These are phyloP conservation scores for Pestalotiopsis sp. DNA, from an alignment of 2,329 filamentous ascomycete genomes.

Conservation along the genomic window DNA sequence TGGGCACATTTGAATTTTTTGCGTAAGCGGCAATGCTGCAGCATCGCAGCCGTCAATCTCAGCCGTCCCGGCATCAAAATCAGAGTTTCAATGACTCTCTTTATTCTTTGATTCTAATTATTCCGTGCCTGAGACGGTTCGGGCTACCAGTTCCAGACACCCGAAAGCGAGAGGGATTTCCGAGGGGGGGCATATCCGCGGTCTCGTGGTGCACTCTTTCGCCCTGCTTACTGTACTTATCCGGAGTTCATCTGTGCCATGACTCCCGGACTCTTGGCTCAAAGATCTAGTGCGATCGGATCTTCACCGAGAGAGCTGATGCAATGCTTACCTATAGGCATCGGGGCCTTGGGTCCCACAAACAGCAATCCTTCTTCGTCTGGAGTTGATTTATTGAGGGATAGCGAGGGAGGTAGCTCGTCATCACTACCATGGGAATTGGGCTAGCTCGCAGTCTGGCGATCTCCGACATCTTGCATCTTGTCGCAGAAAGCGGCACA, in stretches of 20 bases:
- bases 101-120: background rate
- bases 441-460: background rate
- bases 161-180: background rate
- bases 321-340: background rate
- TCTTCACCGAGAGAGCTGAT: background rate
- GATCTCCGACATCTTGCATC: background rate
- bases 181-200: background rate
- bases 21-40: background rate
- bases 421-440: no score
- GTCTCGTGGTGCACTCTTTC: background rate
- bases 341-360: background rate
- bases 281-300: background rate
- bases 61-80: background rate
- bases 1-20: background rate
- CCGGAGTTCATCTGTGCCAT: background rate
- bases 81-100: background rate
- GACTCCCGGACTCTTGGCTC: background rate
- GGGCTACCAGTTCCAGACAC: background rate
- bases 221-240: background rate
- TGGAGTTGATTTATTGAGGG: background rate
- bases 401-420: no score
- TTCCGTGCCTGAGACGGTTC: background rate
- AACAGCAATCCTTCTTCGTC: background rate
- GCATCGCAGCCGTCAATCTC: background rate
- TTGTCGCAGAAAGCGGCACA: background rate